Evolutionary conservation across 2,329 filamentous ascomycete genomes (phyloP).

Genomic region (Fulvia fulva): DNA sequence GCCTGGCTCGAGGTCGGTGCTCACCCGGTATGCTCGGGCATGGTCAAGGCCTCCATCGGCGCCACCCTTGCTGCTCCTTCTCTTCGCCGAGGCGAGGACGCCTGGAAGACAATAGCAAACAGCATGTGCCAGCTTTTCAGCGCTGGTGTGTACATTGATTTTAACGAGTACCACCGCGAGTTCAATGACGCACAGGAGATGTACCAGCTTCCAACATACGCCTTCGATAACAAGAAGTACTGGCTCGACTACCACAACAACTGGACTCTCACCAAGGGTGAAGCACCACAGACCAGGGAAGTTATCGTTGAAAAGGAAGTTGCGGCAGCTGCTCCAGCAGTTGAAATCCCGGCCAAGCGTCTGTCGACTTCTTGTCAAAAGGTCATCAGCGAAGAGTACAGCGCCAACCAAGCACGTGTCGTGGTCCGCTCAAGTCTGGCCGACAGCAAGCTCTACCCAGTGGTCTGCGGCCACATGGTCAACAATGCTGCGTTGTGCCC

Average conservation of each 20-base stretch:
- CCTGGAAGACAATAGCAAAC: conserved; percentile 60
- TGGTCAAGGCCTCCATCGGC: conserved; percentile 63
- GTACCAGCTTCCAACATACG: conserved; percentile 64
- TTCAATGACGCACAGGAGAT: conserved; percentile 57
- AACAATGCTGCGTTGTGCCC: conserved; percentile 65
- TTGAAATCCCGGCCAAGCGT: conserved; percentile 48
- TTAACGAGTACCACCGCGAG: conserved; percentile 65
- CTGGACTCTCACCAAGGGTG: conserved; percentile 67
- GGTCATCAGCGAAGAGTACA: conserved; percentile 59
- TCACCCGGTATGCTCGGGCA: conserved; percentile 64
- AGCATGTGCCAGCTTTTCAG: conserved; percentile 59
- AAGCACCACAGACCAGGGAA: conserved; percentile 44
- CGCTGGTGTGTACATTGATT: conserved; percentile 61
- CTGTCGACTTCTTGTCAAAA: conserved; percentile 63
- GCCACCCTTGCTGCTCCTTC: conserved; percentile 56
- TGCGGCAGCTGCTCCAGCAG: conserved; percentile 35
- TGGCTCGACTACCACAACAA: conserved; percentile 69
- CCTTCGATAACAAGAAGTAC: conserved; percentile 68
- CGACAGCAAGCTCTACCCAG: conserved; percentile 58
- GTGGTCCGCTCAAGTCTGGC: conserved; percentile 64
- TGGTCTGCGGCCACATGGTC: conserved; percentile 63
- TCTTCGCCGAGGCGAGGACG: conserved; percentile 58
- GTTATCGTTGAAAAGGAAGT: conserved; percentile 36
- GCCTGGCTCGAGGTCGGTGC: conserved; percentile 72
- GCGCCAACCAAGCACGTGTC: conserved; percentile 56